Evolutionary conservation across 257 asterid genomes (phyloP).

Genomic region (Solanum sejunctum): DNA sequence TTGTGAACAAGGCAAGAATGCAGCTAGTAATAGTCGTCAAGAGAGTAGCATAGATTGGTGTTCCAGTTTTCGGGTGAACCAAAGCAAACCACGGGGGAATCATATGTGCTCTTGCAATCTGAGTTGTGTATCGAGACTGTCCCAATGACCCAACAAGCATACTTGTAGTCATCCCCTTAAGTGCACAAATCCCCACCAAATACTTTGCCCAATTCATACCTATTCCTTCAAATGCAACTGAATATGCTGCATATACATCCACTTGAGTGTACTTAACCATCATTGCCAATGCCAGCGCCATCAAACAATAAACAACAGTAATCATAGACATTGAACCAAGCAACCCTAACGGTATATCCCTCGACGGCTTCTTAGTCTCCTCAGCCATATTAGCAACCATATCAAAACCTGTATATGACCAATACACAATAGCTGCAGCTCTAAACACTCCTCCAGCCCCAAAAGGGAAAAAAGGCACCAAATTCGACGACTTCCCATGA

Average conservation of each 20-base stretch:
- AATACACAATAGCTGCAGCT: conserved; percentile 83
- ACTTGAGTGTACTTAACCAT: conserved; percentile 70
- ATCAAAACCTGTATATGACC: conserved; percentile 96
- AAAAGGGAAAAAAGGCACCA: conserved; percentile 63
- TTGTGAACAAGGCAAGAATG: conserved; percentile 66
- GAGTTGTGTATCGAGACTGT: conserved; percentile 94
- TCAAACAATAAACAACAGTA: conserved; percentile 65
- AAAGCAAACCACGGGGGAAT: conserved; percentile 84
- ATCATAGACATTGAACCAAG: conserved; percentile 88
- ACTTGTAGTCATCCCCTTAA: conserved; percentile 95
- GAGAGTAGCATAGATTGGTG: conserved; percentile 78
- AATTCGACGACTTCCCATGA: conserved; percentile 40
- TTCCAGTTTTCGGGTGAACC: conserved; percentile 77
- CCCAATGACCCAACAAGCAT: conserved; percentile 95
- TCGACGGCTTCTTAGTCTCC: conserved; percentile 73
- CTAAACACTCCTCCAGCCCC: conserved; percentile 67
- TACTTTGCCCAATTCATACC: conserved; percentile 89
- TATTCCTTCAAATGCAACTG: conserved; percentile 55
- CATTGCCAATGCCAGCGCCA: conserved; percentile 57
- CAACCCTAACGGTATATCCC: conserved; percentile 78
- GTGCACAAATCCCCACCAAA: conserved; percentile 65
- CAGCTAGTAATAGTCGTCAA: conserved; percentile 60
- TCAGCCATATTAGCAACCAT: conserved; percentile 98
- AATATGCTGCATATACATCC: conserved; percentile 76
- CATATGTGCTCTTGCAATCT: conserved; percentile 88